These are phyloP conservation scores for Medicago arabica DNA, from an alignment of 306 rosid genomes.

Conservation along the genomic window DNA sequence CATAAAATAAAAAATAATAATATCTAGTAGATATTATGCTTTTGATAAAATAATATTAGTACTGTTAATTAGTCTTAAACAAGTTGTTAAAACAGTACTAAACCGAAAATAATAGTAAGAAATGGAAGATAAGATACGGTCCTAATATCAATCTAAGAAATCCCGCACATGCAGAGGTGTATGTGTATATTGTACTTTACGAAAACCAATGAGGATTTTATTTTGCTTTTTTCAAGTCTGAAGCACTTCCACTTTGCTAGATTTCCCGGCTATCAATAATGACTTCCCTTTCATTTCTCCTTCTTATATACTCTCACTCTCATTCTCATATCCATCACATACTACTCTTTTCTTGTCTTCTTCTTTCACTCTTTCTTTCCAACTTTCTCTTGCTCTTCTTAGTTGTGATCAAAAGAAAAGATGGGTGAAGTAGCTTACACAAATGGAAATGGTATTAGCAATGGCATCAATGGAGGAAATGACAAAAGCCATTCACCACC, in stretches of 20 bases:
- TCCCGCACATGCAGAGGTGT: conserved; percentile 18
- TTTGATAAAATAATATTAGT: neutral
- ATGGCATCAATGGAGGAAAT: conserved; percentile 59
- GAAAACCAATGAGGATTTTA: conserved; percentile 62
- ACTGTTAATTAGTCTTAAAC: conserved; percentile 10
- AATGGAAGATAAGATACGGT: neutral
- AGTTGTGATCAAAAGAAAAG: conserved; percentile 7
- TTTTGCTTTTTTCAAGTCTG: conserved; percentile 44
- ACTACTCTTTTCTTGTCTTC: conserved; percentile 14
- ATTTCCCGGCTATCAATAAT: conserved; percentile 49
- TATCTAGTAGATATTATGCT: neutral
- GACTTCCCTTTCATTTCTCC: conserved; percentile 46
- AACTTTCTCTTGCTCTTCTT: conserved; percentile 6
- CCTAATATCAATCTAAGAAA: conserved; percentile 56
- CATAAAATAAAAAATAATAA: too few species aligned
- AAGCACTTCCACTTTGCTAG: conserved; percentile 51
- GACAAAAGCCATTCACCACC: conserved; percentile 61
- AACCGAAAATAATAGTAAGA: neutral
- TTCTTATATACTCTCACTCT: conserved; percentile 47
- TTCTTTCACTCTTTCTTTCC: too few species aligned
- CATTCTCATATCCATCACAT: conserved; percentile 44
- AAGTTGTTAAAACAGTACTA: neutral
- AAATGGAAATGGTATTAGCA: conserved; percentile 65
- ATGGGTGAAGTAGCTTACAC: conserved; percentile 78
- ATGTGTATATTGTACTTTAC: conserved; percentile 46